Conservation (phyloP, 139 green algal genomes). For the Picochlorum sp. region DNA sequence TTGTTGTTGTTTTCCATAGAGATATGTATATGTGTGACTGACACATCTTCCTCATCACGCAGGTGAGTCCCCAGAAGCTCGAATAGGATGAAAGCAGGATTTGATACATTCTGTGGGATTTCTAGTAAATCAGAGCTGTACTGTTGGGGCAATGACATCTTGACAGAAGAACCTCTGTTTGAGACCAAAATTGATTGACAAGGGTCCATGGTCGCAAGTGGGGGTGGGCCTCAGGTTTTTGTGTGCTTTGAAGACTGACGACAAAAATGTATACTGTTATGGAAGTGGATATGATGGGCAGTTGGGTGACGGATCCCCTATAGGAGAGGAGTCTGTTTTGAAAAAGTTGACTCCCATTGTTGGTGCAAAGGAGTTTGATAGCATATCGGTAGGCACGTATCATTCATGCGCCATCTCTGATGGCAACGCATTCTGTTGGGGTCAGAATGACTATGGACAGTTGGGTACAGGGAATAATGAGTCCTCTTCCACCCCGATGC, state of each 20-base stretch:
- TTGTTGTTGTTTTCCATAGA: no score
- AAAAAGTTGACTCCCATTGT: background rate
- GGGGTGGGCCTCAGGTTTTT: slow-evolving; percentile 5
- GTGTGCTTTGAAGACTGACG: slow-evolving; percentile 3
- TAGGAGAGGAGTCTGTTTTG: background rate
- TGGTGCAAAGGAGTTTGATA: background rate
- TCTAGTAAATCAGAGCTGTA: background rate
- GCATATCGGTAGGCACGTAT: background rate
- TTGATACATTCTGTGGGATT: slow-evolving; percentile 7
- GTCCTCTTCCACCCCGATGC: background rate
- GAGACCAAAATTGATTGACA: slow-evolving; percentile 2
- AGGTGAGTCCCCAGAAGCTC: background rate
- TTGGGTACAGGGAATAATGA: slow-evolving; percentile 6
- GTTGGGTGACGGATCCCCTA: background rate
- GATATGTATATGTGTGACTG: no score
- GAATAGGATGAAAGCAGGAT: background rate
- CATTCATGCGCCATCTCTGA: background rate
- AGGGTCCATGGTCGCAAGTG: slow-evolving; percentile 7
- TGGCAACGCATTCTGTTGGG: slow-evolving; percentile 4
- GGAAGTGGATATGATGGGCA: background rate
- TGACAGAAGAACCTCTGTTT: background rate
- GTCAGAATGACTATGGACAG: background rate
- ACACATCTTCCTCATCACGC: background rate
- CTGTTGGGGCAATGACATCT: slow-evolving; percentile 4
- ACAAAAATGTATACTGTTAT: slow-evolving; percentile 5